Evolutionary conservation across 176 grass and related monocot genomes (phyloP).

Genomic region (Oryza brachyantha): DNA sequence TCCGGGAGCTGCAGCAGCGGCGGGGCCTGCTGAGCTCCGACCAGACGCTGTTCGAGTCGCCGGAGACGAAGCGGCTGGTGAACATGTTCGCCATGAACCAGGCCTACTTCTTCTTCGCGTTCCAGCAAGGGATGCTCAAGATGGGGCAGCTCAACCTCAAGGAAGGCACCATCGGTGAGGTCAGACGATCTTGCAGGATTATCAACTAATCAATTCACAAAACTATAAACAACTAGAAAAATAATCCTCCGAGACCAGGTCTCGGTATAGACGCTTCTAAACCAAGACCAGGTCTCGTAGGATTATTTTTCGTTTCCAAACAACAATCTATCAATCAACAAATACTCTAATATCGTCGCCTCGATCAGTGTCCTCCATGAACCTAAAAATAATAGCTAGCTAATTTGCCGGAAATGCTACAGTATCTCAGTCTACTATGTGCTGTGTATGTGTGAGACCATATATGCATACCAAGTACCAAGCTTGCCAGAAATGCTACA

Average conservation of each 20-base stretch:
- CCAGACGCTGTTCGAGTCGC: constrained; percentile 70
- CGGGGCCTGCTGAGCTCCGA: constrained; percentile 65
- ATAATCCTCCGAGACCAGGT: too few species aligned
- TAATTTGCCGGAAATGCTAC: neutral
- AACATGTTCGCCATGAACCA: constrained; percentile 62
- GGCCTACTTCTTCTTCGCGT: constrained; percentile 75
- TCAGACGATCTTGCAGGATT: constrained; percentile 55
- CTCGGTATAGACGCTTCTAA: too few species aligned
- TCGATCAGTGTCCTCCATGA: too few species aligned
- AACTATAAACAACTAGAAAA: neutral
- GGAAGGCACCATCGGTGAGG: constrained; percentile 57
- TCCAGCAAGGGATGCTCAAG: constrained; percentile 77
- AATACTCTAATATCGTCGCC: too few species aligned
- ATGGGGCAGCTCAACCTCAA: constrained; percentile 91
- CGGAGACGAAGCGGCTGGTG: constrained; percentile 54
- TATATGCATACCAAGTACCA: neutral
- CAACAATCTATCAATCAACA: too few species aligned
- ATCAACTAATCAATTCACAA: too few species aligned
- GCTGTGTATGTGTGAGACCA: too few species aligned
- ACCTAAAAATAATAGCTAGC: neutral
- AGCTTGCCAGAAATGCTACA: neutral
- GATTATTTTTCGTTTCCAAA: too few species aligned
- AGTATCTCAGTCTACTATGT: neutral
- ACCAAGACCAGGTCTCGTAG: too few species aligned
- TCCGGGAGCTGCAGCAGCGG: constrained; percentile 52